Base-by-base conservation (phyloP, 2,329 filamentous ascomycete genomes). In the Coleophoma crateriformis region DNA sequence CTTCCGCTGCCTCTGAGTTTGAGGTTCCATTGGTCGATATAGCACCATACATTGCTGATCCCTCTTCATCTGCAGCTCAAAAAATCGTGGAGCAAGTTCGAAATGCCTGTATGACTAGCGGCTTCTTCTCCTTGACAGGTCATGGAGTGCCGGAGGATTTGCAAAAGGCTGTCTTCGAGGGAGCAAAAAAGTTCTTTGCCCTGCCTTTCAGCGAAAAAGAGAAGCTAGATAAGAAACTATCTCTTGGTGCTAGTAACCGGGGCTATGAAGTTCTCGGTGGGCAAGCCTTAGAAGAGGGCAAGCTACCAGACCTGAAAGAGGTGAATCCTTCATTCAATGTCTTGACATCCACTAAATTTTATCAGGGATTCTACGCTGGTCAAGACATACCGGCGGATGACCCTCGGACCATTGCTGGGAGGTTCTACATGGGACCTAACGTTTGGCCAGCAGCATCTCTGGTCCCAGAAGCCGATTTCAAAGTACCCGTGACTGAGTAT, bases 101-200 rank as follows among this genome's bases (percentile, higher is more conserved):
- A 7, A 54, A 64, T 17, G 70, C 70, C 48, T 75, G 72, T 51
- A 60, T 68, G 15, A 69, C 64, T 58, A 75, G 64, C 43, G 75
- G 76, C 7, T 79, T 78, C 60, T 77, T 79, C 63, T 74, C 77
- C 54, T 68, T 79, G 39, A 61, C 66, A 14, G 70, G 71, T n/a
- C 74, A 78, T 54, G 61, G 66, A 4, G 63, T 78, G 3, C 56
- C 69, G 1, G 54, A 62, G 4, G 51, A 58, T 2, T 58, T 73
- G 14, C 73, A 72, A 51, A 51, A 66, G 4, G 57, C 58, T 1
- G 65, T 71, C 2, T 65, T 77, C 51, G 48, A 64, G 11, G 64
- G 64, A 2, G 62, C 68, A n/a, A 67, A 68, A 55, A 62, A 60
- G 15, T 67, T 79, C 54, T 79, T 81, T 56, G 57, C 60, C 2